Evolutionary conservation across 345 rosid species (phyloP).

Genomic region (Hibiscus trionum): DNA sequence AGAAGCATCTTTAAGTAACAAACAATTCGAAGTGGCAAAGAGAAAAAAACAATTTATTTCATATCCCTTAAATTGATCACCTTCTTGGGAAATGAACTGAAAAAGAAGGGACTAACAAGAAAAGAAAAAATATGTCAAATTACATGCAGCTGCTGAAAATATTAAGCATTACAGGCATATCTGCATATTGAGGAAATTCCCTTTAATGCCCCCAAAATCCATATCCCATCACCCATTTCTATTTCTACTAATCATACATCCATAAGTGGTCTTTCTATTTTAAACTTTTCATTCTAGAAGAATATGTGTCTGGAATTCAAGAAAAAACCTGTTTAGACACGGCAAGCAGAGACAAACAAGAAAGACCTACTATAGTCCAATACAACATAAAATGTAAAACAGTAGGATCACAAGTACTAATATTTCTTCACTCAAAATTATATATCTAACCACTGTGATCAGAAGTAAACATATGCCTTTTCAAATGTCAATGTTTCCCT

Average conservation of each 20-base stretch:
- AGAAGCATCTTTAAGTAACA: neutral
- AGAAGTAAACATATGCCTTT: neutral
- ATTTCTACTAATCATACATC: neutral
- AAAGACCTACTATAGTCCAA: neutral
- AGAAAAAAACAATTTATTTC: neutral
- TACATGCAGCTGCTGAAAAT: neutral
- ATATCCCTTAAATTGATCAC: neutral
- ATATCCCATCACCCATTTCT: neutral
- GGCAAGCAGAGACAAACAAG: neutral
- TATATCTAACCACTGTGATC: neutral
- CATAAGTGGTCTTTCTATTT: neutral
- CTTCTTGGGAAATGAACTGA: neutral
- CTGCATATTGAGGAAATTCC: neutral
- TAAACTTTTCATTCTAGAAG: neutral
- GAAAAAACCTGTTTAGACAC: neutral
- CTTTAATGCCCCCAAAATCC: neutral
- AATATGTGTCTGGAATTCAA: neutral
- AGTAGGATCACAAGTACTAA: neutral
- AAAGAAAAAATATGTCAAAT: neutral
- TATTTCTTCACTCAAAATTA: neutral
- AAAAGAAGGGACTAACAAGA: neutral
- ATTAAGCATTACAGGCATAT: neutral
- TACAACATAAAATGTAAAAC: neutral
- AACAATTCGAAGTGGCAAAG: neutral
- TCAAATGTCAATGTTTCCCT: neutral